phyloP scores from a whole-genome alignment of 768 basidiomycete genomes.

The Boletus huronensis region DNA sequence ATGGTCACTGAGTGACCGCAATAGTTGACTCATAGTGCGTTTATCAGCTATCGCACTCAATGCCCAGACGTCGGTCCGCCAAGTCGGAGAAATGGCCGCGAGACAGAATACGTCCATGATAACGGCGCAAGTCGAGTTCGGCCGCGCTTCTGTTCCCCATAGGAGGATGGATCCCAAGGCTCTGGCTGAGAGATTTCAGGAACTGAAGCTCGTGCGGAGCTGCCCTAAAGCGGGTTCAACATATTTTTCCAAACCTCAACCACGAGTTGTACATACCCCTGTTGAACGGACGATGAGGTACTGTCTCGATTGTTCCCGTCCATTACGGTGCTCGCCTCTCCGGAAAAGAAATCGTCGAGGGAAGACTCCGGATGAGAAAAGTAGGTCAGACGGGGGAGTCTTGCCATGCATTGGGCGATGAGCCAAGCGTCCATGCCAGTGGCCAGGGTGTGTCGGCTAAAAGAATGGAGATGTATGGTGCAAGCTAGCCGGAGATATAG shows the following conservation, averaged over 20 bases:
- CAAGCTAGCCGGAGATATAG: neutral
- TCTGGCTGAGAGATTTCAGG: conserved; percentile 1
- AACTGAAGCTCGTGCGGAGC: conserved; percentile 10
- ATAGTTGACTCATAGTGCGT: neutral
- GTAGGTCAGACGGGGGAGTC: conserved; percentile 4
- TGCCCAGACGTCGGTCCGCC: neutral
- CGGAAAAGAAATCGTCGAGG: conserved; percentile 12
- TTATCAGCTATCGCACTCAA: neutral
- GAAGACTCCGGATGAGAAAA: conserved; percentile 15
- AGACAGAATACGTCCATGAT: neutral
- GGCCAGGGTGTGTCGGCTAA: neutral
- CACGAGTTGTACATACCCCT: neutral
- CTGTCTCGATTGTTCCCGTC: neutral
- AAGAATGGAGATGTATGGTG: neutral
- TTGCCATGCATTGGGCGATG: conserved; percentile 13
- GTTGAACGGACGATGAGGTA: neutral
- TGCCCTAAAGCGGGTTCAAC: neutral
- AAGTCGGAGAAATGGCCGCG: neutral
- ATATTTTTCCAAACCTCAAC: neutral
- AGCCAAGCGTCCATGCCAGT: conserved; percentile 13
- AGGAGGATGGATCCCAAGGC: neutral
- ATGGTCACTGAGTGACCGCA: neutral
- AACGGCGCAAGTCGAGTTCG: neutral
- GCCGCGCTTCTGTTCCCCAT: neutral
- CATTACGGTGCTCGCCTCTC: neutral